A percentile compares a stretch with the other conserved stretches of the same genome.
These are phyloP conservation scores for Kwoniella heveanensis DNA, from an alignment of 768 basidiomycete genomes.

Conservation along the genomic window DNA sequence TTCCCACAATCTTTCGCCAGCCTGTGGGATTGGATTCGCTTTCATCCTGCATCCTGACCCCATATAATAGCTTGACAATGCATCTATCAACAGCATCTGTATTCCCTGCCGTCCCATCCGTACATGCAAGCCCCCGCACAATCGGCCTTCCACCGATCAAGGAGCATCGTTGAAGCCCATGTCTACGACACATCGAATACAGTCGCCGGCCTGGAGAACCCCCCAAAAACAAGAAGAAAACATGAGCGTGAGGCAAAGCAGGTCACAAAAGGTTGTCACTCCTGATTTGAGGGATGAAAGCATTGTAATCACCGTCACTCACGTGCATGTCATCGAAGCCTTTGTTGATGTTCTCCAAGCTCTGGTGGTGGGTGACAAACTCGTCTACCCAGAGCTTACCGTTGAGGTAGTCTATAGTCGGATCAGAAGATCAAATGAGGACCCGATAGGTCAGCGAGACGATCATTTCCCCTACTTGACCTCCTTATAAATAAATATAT, in stretches of 20 bases:
- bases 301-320: too few relatives aligned
- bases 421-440: not conserved
- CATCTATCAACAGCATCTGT: too few relatives aligned
- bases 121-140: too few relatives aligned
- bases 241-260: too few relatives aligned
- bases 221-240: too few relatives aligned
- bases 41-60: too few relatives aligned
- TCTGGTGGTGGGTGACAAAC: constrained; percentile 86
- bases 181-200: constrained; percentile 93
- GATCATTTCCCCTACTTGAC: not conserved
- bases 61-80: too few relatives aligned
- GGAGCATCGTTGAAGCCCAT: constrained; percentile 61
- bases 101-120: too few relatives aligned
- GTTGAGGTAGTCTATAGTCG: constrained; percentile 51
- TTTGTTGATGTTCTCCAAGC: constrained; percentile 73
- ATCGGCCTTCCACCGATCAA: not conserved
- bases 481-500: not conserved
- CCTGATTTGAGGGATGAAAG: too few relatives aligned
- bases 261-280: too few relatives aligned
- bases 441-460: constrained; percentile 9
- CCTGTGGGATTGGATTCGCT: too few relatives aligned
- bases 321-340: constrained; percentile 98
- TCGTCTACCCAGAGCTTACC: constrained; percentile 70
- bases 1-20: too few relatives aligned
- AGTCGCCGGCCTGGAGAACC: constrained; percentile 74